phyloP scores from a whole-genome alignment of 169 alveolate species.

The Miamiensis avidus region DNA sequence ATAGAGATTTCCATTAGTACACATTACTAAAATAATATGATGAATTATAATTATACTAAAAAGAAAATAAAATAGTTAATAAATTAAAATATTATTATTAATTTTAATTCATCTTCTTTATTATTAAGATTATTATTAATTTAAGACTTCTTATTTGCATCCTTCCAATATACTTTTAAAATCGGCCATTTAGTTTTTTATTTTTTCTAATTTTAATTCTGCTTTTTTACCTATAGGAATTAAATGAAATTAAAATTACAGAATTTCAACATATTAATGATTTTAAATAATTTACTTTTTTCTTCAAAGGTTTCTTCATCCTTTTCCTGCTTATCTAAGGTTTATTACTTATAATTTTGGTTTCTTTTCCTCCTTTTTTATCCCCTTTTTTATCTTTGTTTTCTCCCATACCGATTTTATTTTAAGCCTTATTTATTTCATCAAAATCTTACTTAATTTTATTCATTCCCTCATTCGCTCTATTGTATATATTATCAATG shows the following conservation, averaged over 20 bases:
- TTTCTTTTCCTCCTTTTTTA: constrained; percentile 28
- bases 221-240: constrained; percentile 35
- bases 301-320: constrained; percentile 42
- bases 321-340: too few species aligned
- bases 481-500: constrained; percentile 58
- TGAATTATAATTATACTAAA: too few species aligned
- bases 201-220: constrained; percentile 28
- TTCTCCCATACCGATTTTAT: constrained; percentile 22
- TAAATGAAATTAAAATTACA: neutral
- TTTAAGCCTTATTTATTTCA: constrained; percentile 26
- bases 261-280: neutral
- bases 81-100: too few species aligned
- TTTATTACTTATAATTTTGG: constrained; percentile 14
- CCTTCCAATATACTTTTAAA: constrained; percentile 38
- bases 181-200: constrained; percentile 34
- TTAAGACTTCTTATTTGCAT: constrained; percentile 26
- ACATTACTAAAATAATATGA: too few species aligned
- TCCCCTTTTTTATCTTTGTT: constrained; percentile 22
- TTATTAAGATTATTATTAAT: constrained; percentile 14
- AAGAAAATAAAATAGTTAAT: too few species aligned
- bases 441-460: constrained; percentile 43
- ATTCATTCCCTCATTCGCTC: constrained; percentile 48
- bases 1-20: too few species aligned
- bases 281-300: constrained; percentile 21
- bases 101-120: neutral